Base-by-base conservation (phyloP, 495 filamentous ascomycete species). In the Neurospora sp. region DNA sequence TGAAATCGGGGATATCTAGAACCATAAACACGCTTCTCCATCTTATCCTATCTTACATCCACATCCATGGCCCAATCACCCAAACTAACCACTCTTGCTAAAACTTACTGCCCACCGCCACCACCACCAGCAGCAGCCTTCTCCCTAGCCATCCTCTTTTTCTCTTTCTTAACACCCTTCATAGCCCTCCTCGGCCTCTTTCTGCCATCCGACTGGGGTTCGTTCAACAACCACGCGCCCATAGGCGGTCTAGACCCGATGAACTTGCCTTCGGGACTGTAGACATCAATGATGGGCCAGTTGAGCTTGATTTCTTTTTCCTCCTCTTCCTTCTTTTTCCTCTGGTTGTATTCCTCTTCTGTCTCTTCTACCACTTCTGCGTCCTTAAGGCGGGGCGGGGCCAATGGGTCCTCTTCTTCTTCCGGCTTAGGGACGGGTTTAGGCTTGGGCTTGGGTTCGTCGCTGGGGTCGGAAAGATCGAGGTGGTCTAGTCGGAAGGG, bases 281-380 rank as follows among this genome's bases (percentile, higher is more conserved):
- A 97, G 2, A 98, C 88, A 74, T 98, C 96, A 7, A 99, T 85
- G 24, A 88, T 84, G 4, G 93, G 94, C 79, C 87, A 90, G 31
- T 81, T 82, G 3, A 75, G 74, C 77, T 79, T 73, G 11, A 38
- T 66, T 7, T 70, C 69, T 21, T 72, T 66, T n/a, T 43, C 39
- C 43, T 71, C 36, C 8, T 69, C 19, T 5, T 69, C 72, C 59
- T 24, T 76, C 19, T n/a, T n/a, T 48, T 66, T 71, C n/a, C 31
- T 74, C 76, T 28, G 73, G 34, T 11, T 69, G 39, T 10, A 13
- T 39, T 77, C 74, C 36, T 73, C 72, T 6, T 38, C 37, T 24
- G 21, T 36, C 71, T 74, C 70, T 38, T 78, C 72, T 19, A 13
- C 31, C 36, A 66, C 45, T 40, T 39, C 69, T 70, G 73, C 39